Conservation (phyloP, 805 yeast species). For the Candida arabinofermentans region DNA sequence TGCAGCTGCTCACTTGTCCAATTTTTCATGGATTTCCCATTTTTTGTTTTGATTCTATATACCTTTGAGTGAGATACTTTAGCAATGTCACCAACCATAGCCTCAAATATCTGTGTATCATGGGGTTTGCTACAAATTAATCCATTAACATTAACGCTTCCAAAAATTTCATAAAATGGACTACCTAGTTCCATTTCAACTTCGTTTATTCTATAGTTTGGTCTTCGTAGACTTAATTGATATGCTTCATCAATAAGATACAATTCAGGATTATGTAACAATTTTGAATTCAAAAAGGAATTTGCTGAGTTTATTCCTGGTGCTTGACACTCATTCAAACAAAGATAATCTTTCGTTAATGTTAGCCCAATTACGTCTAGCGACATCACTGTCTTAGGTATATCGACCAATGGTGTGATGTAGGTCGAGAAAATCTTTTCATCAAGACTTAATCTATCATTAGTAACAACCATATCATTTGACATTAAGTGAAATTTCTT, state of each 20-base stretch:
- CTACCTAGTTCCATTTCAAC: constrained; percentile 29
- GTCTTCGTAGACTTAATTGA: constrained; percentile 38
- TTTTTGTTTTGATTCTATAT: constrained; percentile 7
- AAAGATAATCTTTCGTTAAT: constrained; percentile 17
- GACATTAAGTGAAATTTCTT: constrained; percentile 3
- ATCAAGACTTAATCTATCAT: constrained; percentile 5
- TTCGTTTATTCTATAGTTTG: constrained; percentile 31
- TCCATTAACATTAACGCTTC: constrained; percentile 1
- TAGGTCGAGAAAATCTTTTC: constrained; percentile 5
- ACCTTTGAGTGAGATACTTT: constrained; percentile 3
- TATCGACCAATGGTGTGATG: constrained; percentile 6
- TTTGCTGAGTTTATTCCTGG: neutral
- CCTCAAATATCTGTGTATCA: constrained; percentile 11
- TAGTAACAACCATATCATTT: neutral
- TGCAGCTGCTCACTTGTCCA: constrained; percentile 6
- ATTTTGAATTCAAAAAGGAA: constrained; percentile 32
- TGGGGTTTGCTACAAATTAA: constrained; percentile 3
- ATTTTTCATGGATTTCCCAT: neutral
- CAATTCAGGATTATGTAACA: constrained; percentile 35
- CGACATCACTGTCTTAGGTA: neutral
- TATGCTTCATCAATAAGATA: constrained; percentile 43
- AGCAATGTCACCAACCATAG: constrained; percentile 14
- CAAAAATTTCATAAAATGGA: constrained; percentile 31
- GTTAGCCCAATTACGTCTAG: constrained; percentile 5
- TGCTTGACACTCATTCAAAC: constrained; percentile 13